A percentile compares a stretch with the other conserved stretches of the same genome.
Conservation (phyloP, 1,284 basidiomycete species). For the Sporisorium iseilematis-ciliati region DNA sequence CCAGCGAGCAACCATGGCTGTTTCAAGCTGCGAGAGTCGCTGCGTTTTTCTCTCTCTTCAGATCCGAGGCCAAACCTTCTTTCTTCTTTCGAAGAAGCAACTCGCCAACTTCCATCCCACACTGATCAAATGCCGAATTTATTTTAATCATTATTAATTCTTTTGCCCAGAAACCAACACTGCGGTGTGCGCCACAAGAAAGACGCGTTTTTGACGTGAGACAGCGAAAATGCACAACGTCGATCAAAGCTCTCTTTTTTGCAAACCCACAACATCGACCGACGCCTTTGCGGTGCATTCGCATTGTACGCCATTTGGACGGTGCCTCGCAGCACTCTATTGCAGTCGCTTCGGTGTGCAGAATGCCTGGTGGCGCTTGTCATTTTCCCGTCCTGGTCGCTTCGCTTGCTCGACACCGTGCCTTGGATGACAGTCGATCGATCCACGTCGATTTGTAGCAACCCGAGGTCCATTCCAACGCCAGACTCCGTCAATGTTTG, state of each 20-base stretch:
- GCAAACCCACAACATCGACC: background rate
- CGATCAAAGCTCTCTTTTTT: background rate
- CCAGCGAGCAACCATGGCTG: background rate
- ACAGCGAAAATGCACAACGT: constrained; percentile 1
- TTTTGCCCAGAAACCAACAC: background rate
- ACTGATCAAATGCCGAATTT: background rate
- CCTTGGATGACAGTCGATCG: constrained; percentile 17
- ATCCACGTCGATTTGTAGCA: constrained; percentile 25
- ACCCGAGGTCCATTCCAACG: constrained; percentile 8
- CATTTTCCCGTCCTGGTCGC: background rate
- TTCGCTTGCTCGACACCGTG: background rate
- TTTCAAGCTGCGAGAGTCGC: background rate
- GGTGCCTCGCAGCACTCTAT: background rate
- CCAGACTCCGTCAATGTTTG: constrained; percentile 5
- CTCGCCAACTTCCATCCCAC: background rate
- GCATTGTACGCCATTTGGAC: background rate
- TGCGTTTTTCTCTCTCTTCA: background rate
- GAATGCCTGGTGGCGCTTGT: constrained; percentile 1
- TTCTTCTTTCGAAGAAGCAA: constrained; percentile 6
- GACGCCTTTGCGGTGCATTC: background rate
- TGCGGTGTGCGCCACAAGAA: background rate
- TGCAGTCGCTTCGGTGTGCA: background rate
- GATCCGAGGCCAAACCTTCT: background rate
- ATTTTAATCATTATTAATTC: background rate
- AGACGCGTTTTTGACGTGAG: background rate